Evolutionary conservation across 2,329 filamentous ascomycete genomes (phyloP).

Genomic region (Clarireedia homoeocarpa): DNA sequence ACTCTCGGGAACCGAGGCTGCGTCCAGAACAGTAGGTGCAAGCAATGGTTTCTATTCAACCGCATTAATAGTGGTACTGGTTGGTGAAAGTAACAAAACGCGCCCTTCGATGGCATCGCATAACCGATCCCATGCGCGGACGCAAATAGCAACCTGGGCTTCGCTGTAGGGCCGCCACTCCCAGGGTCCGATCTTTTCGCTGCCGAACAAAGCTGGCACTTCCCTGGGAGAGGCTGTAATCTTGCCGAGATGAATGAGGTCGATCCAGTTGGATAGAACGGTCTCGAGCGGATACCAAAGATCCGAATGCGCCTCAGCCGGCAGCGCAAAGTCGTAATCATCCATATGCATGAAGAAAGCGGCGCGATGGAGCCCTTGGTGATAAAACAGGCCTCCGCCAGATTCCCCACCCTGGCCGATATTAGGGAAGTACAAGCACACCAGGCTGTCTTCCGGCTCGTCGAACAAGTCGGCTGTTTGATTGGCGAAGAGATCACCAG

Average conservation of each 20-base stretch:
- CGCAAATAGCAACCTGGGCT: constrained; percentile 32
- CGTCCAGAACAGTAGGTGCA: not conserved
- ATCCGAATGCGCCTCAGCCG: not conserved
- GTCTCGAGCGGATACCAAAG: constrained; percentile 20
- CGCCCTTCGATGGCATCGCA: constrained; percentile 6
- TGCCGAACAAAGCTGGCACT: constrained; percentile 9
- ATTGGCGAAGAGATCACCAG: not conserved
- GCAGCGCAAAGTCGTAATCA: not conserved
- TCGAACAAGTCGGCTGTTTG: too few relatives aligned
- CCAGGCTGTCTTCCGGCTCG: not conserved
- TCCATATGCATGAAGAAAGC: not conserved
- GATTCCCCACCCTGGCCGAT: not conserved
- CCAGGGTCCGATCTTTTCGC: constrained; percentile 14
- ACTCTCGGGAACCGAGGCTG: not conserved
- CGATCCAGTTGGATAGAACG: constrained; percentile 15
- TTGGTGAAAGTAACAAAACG: too few relatives aligned
- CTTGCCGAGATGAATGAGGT: constrained; percentile 14
- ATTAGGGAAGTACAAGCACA: not conserved
- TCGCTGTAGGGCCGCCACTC: constrained; percentile 25
- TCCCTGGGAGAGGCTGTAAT: constrained; percentile 5
- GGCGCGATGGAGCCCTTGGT: not conserved
- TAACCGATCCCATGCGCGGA: constrained; percentile 6
- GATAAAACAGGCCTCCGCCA: not conserved
- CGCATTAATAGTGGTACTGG: too few relatives aligned
- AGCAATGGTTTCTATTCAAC: not conserved